Evolutionary conservation across 768 basidiomycete species (phyloP), one percentile per base, ranked within the genome.

Genomic region (Harrya chromipes): DNA sequence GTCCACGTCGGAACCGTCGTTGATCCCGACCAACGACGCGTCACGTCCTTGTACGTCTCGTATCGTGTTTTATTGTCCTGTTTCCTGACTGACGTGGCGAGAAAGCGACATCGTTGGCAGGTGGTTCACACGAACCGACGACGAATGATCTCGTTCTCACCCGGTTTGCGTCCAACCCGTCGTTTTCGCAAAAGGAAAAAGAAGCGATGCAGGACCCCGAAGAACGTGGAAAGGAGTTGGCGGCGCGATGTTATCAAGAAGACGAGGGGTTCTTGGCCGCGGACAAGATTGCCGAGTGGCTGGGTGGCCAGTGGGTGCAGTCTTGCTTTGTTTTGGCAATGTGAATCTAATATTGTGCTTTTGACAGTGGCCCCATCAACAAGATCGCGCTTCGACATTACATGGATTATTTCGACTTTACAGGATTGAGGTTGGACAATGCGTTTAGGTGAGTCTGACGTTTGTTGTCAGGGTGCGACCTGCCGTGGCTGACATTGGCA

Each of bases 211-310:
- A 72, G 17, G 85, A 85, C 54, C 68, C 84, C 52, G 84, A 85
- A 31, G 65, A 72, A 17, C 74, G 81, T 50, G 94, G 83, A 2
- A 82, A 81, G 59, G 84, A 84, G 43, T 68, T 90, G 38, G 94
- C 94, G 0, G 69, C 74, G 31, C 80, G 83, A 47, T 94, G 90
- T 68, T 91, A 90, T 80, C 78, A 81, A 27, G 92, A 94, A 58
- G 92, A 98, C 60, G 87, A 87, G 57, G 77, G 77, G 14, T 94
- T 94, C 64, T 66, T 94, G 59, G 74, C 82, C 13, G 85, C 85
- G 62, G 93, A 94, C 60, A 95, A 94, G 72, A 91, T 97, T 59
- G 94, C 95, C 1, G 93, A 97, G 67, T 99, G 91, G 85, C 76
- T 99, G 35, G 97, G 97, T 59, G 87, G 91, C 65, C 72, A 80